Evolutionary conservation across 768 basidiomycete genomes (phyloP), one percentile per base, ranked within the genome.

Genomic region (Kondoa subrosea): DNA sequence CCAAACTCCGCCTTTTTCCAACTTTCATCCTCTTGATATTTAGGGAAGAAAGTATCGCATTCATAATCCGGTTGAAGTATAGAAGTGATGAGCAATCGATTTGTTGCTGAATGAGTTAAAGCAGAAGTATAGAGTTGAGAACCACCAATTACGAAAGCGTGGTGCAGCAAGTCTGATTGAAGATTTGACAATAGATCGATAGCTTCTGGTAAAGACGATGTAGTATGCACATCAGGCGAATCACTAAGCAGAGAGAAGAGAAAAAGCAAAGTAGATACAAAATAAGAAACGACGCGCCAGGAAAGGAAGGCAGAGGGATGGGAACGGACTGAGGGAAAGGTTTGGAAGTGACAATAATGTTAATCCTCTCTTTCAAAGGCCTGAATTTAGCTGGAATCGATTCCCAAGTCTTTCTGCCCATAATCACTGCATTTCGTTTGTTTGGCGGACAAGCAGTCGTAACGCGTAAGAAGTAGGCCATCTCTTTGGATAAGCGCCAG

Each of bases 391-490:
- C 71, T 4, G 95, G 93, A 66, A 99, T 96, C 76, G 89, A 89
- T 78, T 96, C 91, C 95, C 95, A 99, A 16, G 91, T 93, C 74
- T 88, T 91, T 67, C 93, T 82, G 15, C 95, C 95, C 93, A 99
- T 96, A 66, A 96, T 79, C 25, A 96, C 86, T 0, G 83, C 84
- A 77, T 96, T 97, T 68, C 76, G 78, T 58, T 74, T 75, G 3
- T 33, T 56, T 17, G 27, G n/a, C 3, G 85, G 83, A 33, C 84
- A 82, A 50, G 76, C 78, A 3, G 83, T 83, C 33, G 88, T 88
- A 75, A 86, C 85, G 65, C 82, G 81, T n/a, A 86, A 85, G 76
- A 99, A 99, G 77, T 93, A 95, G 64, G 86, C 85, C 83, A 96
- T 85, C 76, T 99, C 95, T 67, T 82, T 83, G 0, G 89, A 81